Percentiles rank a stretch among this genome's conserved stretches.
Conservation (phyloP, 139 green algal genomes). For the Chlamydomonas eustigma region DNA sequence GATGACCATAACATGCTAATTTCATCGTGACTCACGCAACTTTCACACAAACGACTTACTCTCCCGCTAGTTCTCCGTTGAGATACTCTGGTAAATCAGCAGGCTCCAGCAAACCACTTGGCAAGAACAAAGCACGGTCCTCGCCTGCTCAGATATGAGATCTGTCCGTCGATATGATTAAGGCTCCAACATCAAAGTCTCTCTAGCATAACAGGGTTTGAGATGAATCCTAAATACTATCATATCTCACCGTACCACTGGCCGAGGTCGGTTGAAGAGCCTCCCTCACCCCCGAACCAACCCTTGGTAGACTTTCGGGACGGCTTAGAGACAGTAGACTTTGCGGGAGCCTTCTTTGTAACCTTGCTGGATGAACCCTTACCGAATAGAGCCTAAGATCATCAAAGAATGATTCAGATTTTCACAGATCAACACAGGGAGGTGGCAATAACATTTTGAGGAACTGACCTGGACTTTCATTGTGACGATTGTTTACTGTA, state of each 20-base stretch:
- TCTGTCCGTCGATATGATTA: background rate
- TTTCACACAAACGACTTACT: constrained; percentile 63
- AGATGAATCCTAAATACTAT: background rate
- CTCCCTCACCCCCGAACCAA: constrained; percentile 57
- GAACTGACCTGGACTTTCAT: background rate
- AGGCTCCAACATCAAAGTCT: background rate
- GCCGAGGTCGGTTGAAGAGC: constrained; percentile 50
- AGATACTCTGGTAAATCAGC: constrained; percentile 81
- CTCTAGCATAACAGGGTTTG: background rate
- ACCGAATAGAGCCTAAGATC: background rate
- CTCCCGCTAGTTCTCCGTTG: constrained; percentile 81
- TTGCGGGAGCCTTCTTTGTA: constrained; percentile 22
- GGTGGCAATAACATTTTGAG: background rate
- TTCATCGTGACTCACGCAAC: background rate
- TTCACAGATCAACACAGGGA: background rate
- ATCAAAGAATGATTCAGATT: background rate
- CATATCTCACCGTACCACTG: constrained; percentile 81
- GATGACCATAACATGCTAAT: background rate
- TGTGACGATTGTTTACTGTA: no score
- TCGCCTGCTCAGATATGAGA: constrained; percentile 50
- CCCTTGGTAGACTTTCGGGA: constrained; percentile 39
- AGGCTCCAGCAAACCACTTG: constrained; percentile 75
- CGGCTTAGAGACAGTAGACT: constrained; percentile 19
- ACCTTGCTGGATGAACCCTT: constrained; percentile 14
- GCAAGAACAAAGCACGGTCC: constrained; percentile 79